Conservation (phyloP, 2,329 filamentous ascomycete species). For the Tolypocladium capitatum region DNA sequence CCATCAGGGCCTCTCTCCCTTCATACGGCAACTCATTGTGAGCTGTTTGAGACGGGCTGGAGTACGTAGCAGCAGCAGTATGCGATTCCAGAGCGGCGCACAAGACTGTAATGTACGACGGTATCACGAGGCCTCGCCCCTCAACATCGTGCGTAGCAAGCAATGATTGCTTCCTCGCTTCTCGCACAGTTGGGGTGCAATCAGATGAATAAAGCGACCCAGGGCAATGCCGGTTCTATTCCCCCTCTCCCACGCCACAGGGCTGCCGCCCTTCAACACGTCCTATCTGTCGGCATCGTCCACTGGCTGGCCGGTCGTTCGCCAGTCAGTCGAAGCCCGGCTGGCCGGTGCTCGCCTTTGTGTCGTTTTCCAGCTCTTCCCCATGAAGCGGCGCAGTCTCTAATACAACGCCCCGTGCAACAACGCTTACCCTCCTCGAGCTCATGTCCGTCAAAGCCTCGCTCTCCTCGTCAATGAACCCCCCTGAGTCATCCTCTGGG, state of each 20-base stretch:
- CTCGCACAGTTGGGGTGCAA: neutral
- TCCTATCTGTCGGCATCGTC: neutral
- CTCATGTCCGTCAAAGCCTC: constrained; percentile 39
- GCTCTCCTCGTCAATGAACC: constrained; percentile 36
- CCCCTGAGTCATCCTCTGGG: constrained; percentile 28
- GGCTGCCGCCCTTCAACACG: neutral
- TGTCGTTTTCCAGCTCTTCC: constrained; percentile 11
- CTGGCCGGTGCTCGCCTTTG: constrained; percentile 11
- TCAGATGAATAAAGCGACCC: neutral
- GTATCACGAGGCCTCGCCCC: neutral
- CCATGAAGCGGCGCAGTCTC: constrained; percentile 37
- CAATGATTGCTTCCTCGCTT: neutral
- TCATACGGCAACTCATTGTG: too few species aligned
- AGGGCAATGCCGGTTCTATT: neutral
- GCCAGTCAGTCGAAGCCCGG: constrained; percentile 30
- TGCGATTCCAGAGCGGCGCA: too few species aligned
- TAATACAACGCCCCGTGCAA: constrained; percentile 29
- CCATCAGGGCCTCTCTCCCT: neutral
- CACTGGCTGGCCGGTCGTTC: neutral
- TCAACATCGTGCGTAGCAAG: too few species aligned
- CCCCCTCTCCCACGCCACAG: neutral
- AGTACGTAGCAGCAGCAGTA: too few species aligned
- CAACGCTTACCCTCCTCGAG: constrained; percentile 42
- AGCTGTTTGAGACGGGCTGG: too few species aligned
- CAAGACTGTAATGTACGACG: too few species aligned